A percentile compares a stretch with the other conserved stretches of the same genome.
These are phyloP conservation scores for Dactylonectria macrodidyma DNA, from an alignment of 2,329 filamentous ascomycete species.

Conservation along the genomic window DNA sequence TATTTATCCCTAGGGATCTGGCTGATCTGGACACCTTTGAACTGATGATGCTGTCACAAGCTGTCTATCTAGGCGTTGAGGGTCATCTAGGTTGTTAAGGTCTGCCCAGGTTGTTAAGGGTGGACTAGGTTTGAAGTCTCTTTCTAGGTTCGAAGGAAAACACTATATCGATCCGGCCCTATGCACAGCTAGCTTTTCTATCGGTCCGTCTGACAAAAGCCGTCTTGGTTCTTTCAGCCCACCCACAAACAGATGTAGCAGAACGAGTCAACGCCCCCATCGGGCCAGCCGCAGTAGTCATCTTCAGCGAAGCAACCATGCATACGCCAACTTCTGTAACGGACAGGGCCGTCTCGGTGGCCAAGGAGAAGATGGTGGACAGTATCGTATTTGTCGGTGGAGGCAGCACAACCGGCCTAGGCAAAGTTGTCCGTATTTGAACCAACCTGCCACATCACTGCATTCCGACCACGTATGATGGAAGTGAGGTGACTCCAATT, in stretches of 20 bases:
- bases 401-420: constrained; percentile 65
- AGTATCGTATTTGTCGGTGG: constrained; percentile 49
- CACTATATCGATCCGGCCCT: too few relatives aligned
- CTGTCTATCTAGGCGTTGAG: too few relatives aligned
- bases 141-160: too few relatives aligned
- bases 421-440: constrained; percentile 70
- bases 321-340: constrained; percentile 30
- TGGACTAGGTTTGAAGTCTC: too few relatives aligned
- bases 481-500: constrained; percentile 76
- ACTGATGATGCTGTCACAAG: too few relatives aligned
- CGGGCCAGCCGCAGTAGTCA: constrained; percentile 23
- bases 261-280: constrained; percentile 33
- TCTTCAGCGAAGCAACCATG: constrained; percentile 33
- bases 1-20: too few relatives aligned
- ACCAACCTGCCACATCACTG: constrained; percentile 66
- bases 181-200: too few relatives aligned
- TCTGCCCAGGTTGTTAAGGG: too few relatives aligned
- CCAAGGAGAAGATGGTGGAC: constrained; percentile 7
- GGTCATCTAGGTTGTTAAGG: too few relatives aligned
- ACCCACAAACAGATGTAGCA: constrained; percentile 44
- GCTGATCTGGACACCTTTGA: too few relatives aligned
- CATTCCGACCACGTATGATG: constrained; percentile 73
- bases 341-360: constrained; percentile 20
- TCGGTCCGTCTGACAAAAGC: constrained; percentile 5
- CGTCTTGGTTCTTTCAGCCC: constrained; percentile 69